phyloP scores from a whole-genome alignment of 192 early-diverging fungal species.

The Backusella psychrophila region DNA sequence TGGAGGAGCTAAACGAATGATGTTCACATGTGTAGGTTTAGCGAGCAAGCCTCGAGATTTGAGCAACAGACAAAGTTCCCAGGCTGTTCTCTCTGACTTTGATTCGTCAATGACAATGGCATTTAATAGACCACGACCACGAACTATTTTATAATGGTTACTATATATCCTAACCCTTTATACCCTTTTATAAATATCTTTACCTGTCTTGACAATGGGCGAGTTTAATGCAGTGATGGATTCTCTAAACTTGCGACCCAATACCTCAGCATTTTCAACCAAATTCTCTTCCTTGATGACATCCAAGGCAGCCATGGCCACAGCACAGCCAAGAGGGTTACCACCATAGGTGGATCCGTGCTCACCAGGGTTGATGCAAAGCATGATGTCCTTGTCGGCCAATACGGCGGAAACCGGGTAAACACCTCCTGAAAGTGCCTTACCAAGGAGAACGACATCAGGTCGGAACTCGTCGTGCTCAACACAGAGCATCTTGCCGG shows the following conservation, averaged over 20 bases:
- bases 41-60: slow-evolving; percentile 92
- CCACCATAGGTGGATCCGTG: slow-evolving; percentile 99
- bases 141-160: slow-evolving; percentile 46
- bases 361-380: slow-evolving; percentile 85
- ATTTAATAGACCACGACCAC: slow-evolving; percentile 93
- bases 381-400: slow-evolving; percentile 77
- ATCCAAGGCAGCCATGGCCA: slow-evolving; percentile 91
- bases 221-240: slow-evolving; percentile 72
- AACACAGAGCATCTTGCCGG: slow-evolving; percentile 91
- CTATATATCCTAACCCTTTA: no score
- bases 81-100: slow-evolving; percentile 86
- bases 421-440: slow-evolving; percentile 95
- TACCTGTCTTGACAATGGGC: slow-evolving; percentile 67
- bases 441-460: slow-evolving; percentile 94
- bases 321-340: slow-evolving; percentile 93
- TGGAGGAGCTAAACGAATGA: slow-evolving; percentile 95
- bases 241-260: slow-evolving; percentile 85
- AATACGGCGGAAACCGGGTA: slow-evolving; percentile 97
- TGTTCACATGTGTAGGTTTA: slow-evolving; percentile 98
- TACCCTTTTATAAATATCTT: no score
- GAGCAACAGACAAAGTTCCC: slow-evolving; percentile 93
- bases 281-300: slow-evolving; percentile 95
- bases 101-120: slow-evolving; percentile 93
- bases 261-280: slow-evolving; percentile 69
- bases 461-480: slow-evolving; percentile 93